Evolutionary conservation across 768 basidiomycete species (phyloP).

Genomic region (Lactarius evosmus): DNA sequence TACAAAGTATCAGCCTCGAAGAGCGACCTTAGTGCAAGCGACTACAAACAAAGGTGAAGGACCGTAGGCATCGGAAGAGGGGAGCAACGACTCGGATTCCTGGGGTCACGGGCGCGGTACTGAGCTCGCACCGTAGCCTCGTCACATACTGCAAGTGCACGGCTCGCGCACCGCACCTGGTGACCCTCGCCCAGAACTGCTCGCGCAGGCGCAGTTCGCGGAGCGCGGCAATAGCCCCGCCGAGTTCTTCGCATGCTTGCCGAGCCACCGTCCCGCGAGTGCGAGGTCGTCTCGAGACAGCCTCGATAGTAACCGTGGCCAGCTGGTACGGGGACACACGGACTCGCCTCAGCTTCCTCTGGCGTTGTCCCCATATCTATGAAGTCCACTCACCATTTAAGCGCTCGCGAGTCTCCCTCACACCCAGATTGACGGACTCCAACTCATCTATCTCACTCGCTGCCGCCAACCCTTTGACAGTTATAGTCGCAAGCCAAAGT

Average conservation of each 20-base stretch:
- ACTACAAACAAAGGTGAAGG: background rate
- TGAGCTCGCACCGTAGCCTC: constrained; percentile 87
- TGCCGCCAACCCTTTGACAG: background rate
- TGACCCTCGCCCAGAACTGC: constrained; percentile 75
- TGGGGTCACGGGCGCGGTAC: constrained; percentile 53
- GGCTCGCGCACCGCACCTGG: constrained; percentile 69
- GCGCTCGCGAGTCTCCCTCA: constrained; percentile 23
- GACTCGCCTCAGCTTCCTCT: constrained; percentile 5
- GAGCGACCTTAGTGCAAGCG: background rate
- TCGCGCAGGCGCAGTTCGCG: constrained; percentile 74
- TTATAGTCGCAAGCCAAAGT: background rate
- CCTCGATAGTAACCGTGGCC: constrained; percentile 8
- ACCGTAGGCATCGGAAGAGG: constrained; percentile 61
- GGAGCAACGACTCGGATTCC: too few relatives aligned
- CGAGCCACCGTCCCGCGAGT: constrained; percentile 31
- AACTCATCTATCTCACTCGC: constrained; percentile 25
- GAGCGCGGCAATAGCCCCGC: constrained; percentile 56
- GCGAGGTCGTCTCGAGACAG: constrained; percentile 24
- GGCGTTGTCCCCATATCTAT: constrained; percentile 15
- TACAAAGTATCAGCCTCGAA: too few relatives aligned
- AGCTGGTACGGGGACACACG: background rate
- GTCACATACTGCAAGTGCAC: constrained; percentile 82
- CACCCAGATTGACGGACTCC: constrained; percentile 23
- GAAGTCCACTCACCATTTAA: constrained; percentile 31
- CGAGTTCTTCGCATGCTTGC: constrained; percentile 51